These are phyloP conservation scores for Nemania bipapillata DNA, from an alignment of 2,329 filamentous ascomycete species.

Conservation along the genomic window DNA sequence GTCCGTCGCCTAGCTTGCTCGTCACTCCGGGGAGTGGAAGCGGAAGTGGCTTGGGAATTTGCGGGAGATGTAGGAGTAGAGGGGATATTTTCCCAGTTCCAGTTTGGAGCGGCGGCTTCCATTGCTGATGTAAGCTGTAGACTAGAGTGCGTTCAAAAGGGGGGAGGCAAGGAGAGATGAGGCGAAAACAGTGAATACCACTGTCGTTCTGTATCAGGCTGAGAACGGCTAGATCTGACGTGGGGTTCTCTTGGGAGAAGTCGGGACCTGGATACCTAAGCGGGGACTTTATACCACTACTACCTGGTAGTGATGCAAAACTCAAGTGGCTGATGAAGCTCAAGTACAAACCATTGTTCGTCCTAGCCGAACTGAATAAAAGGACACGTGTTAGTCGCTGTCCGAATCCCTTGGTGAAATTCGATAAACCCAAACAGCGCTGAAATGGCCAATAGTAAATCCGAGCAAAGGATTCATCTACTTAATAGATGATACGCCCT, in stretches of 20 bases:
- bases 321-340: conserved; percentile 15
- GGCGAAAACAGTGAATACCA: conserved; percentile 2
- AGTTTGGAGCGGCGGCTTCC: conserved; percentile 32
- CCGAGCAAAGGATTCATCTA: not conserved
- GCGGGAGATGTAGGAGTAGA: not conserved
- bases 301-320: conserved; percentile 25
- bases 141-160: conserved; percentile 4
- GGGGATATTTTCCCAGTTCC: conserved; percentile 31
- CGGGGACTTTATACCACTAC: conserved; percentile 19
- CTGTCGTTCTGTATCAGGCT: conserved; percentile 7
- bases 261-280: conserved; percentile 13
- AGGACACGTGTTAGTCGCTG: conserved; percentile 34
- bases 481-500: not conserved
- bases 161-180: conserved; percentile 14
- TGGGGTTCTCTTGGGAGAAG: not conserved
- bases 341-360: conserved; percentile 39
- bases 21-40: conserved; percentile 33
- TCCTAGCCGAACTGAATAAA: conserved; percentile 25
- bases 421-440: not conserved
- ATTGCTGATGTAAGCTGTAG: conserved; percentile 32
- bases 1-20: conserved; percentile 36
- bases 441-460: conserved; percentile 5
- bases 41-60: conserved; percentile 26
- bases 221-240: not conserved
- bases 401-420: conserved; percentile 20